Evolutionary conservation across 768 basidiomycete species (phyloP).

Genomic region (Russula emetica): DNA sequence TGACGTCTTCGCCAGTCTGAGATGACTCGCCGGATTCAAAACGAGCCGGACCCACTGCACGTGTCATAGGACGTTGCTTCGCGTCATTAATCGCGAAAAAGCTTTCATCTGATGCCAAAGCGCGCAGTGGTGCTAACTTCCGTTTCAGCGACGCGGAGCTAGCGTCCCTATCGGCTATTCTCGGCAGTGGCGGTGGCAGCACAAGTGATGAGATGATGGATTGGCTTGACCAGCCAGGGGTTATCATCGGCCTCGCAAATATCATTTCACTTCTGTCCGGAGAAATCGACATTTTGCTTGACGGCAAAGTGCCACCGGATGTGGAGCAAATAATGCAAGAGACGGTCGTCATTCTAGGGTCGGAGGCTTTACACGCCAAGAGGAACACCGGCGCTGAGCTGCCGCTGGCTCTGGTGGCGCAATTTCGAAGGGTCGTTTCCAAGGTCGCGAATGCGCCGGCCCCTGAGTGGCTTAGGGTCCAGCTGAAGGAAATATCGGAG

Average conservation of each 20-base stretch:
- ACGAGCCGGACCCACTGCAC: background rate
- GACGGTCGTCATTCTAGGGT: background rate
- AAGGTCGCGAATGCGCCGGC: background rate
- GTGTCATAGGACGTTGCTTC: background rate
- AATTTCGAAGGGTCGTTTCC: background rate
- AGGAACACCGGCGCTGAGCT: background rate
- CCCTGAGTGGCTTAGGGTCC: background rate
- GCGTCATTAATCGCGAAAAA: background rate
- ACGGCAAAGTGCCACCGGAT: background rate
- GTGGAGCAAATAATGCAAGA: background rate
- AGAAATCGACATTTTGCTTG: background rate
- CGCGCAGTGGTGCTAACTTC: background rate
- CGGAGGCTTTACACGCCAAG: background rate
- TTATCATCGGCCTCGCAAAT: background rate
- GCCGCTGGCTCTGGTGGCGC: constrained; percentile 1
- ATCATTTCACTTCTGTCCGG: background rate
- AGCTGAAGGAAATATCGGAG: background rate
- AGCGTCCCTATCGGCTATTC: background rate
- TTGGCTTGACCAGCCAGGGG: background rate
- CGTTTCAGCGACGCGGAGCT: background rate
- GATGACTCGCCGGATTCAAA: background rate
- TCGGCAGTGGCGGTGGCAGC: background rate
- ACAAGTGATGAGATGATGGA: background rate
- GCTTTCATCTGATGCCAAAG: background rate
- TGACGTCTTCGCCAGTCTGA: background rate